A percentile compares a stretch with the other conserved stretches of the same genome.
Evolutionary conservation across 805 yeast genomes (phyloP).

Genomic region (Groenewaldozyma salmanticensis): DNA sequence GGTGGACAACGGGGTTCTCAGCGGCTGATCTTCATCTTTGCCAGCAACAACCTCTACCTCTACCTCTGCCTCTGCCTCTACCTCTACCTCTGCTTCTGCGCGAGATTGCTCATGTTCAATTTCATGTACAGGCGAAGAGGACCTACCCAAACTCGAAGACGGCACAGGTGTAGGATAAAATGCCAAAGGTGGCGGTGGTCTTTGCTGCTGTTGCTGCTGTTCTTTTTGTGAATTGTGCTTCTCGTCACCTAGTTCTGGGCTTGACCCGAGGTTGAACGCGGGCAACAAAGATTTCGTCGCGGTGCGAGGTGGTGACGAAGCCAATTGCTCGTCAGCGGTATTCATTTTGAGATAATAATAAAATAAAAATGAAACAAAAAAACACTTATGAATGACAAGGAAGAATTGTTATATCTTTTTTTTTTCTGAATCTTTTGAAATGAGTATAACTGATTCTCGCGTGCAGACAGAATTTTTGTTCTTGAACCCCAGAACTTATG

Average conservation of each 20-base stretch:
- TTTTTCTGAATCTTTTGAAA: no score
- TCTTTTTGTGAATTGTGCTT: no score
- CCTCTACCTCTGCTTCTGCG: neutral
- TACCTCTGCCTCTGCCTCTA: neutral
- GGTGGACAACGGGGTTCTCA: constrained; percentile 30
- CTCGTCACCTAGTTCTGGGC: neutral
- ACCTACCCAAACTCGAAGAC: constrained; percentile 15
- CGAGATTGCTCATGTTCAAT: neutral
- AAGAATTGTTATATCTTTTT: no score
- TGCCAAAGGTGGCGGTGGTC: neutral
- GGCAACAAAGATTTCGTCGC: neutral
- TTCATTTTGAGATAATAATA: no score
- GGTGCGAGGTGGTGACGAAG: neutral
- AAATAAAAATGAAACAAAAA: no score
- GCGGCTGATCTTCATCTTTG: neutral
- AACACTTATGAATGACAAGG: no score
- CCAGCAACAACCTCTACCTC: neutral
- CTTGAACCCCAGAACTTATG: no score
- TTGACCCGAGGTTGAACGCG: neutral
- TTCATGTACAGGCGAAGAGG: constrained; percentile 12
- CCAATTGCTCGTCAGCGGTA: no score
- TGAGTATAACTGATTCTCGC: no score
- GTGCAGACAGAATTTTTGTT: no score
- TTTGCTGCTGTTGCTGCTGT: neutral
- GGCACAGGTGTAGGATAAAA: constrained; percentile 25